phyloP scores from a whole-genome alignment of 2,329 filamentous ascomycete species.

The Fusarium phyllophilum region DNA sequence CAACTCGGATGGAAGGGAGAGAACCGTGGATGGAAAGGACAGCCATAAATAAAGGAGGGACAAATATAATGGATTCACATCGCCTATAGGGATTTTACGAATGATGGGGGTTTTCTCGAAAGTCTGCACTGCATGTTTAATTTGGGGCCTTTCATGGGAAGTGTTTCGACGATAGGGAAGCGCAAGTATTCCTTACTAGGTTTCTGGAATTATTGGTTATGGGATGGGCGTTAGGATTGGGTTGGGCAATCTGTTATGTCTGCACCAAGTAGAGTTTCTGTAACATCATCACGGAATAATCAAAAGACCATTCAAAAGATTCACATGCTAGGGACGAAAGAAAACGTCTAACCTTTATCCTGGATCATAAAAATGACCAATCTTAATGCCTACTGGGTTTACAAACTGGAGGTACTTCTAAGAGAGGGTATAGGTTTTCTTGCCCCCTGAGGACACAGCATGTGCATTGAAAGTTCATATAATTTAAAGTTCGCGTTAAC shows the following conservation, averaged over 20 bases:
- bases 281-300: conserved; percentile 22
- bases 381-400: neutral
- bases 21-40: conserved; percentile 41
- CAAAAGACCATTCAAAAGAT: conserved; percentile 3
- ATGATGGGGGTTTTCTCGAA: conserved; percentile 10
- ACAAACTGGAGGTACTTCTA: neutral
- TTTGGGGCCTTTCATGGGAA: conserved; percentile 1
- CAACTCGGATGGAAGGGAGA: conserved; percentile 43
- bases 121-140: conserved; percentile 1
- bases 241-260: conserved; percentile 35
- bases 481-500: neutral
- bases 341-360: no score
- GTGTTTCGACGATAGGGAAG: neutral
- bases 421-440: neutral
- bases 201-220: conserved; percentile 32
- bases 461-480: neutral
- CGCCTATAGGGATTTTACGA: conserved; percentile 16
- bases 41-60: conserved; percentile 24
- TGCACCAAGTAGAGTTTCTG: conserved; percentile 33
- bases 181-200: conserved; percentile 12
- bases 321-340: neutral
- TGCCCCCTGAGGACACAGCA: neutral
- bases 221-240: conserved; percentile 34
- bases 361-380: no score
- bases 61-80: neutral